phyloP scores from a whole-genome alignment of 257 asterid species.

The Petunia secreta region DNA sequence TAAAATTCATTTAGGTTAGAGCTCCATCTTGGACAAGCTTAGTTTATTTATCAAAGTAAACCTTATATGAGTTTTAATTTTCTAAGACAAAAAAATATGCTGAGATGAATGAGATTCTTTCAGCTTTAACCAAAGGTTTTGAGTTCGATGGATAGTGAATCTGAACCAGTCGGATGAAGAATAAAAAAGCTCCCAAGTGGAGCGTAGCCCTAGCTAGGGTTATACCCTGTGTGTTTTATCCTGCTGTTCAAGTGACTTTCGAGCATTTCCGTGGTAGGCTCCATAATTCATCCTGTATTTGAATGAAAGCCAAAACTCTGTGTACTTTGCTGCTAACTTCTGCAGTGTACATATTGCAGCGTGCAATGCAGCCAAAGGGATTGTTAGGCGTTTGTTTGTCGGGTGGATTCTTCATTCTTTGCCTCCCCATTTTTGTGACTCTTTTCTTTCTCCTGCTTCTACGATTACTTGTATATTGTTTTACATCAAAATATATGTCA shows the following conservation, averaged over 20 bases:
- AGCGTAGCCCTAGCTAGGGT: background rate
- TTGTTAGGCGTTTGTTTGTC: background rate
- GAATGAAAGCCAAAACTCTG: background rate
- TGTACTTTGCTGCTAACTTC: background rate
- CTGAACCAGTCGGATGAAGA: no score
- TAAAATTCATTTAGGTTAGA: no score
- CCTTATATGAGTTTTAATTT: no score
- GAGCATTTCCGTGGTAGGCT: background rate
- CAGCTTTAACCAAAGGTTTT: no score
- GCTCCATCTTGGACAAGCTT: no score
- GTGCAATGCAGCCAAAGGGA: conserved; percentile 9
- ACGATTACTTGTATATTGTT: background rate
- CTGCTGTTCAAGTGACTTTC: background rate
- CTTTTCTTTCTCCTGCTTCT: background rate
- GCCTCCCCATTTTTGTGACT: background rate
- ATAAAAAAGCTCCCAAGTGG: background rate
- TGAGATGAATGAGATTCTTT: no score
- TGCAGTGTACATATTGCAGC: background rate
- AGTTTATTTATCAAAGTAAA: no score
- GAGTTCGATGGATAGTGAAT: no score
- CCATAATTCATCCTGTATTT: background rate
- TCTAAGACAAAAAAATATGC: no score
- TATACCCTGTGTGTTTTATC: background rate
- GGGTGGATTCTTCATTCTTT: background rate
- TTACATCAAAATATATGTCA: background rate